A percentile compares a stretch with the other conserved stretches of the same genome.
Conservation (phyloP, 352 stramenopile genomes). For the Phytophthora citricola region DNA sequence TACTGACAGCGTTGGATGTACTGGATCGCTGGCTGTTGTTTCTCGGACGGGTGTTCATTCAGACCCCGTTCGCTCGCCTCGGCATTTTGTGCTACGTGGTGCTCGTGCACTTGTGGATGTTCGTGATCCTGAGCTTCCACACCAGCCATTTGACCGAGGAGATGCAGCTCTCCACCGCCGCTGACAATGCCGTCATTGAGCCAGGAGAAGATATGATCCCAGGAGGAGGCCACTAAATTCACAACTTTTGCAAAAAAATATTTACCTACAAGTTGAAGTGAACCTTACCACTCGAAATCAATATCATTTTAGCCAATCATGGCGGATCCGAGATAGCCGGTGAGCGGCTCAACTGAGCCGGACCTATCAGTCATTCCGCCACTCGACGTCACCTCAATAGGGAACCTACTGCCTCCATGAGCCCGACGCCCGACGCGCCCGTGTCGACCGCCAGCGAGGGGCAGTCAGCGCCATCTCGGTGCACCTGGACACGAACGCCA, state of each 20-base stretch:
- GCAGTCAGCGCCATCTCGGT: slow-evolving; percentile 18
- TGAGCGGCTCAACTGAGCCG: no score
- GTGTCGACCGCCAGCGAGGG: slow-evolving; percentile 28
- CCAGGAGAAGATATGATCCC: slow-evolving; percentile 39
- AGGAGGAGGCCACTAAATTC: slow-evolving; percentile 30
- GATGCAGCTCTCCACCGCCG: slow-evolving; percentile 49
- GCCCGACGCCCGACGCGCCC: slow-evolving; percentile 22
- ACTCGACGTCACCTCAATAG: neutral
- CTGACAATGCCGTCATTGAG: slow-evolving; percentile 25
- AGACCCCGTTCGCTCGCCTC: slow-evolving; percentile 76
- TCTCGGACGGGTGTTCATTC: slow-evolving; percentile 79
- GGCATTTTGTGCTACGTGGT: slow-evolving; percentile 78
- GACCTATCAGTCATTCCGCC: slow-evolving; percentile 5
- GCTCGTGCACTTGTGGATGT: slow-evolving; percentile 88
- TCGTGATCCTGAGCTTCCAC: slow-evolving; percentile 88
- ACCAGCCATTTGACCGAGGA: slow-evolving; percentile 87
- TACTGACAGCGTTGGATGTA: slow-evolving; percentile 69
- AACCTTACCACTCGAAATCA: no score
- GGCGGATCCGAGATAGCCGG: no score
- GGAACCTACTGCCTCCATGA: slow-evolving; percentile 12
- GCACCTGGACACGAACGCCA: slow-evolving; percentile 29
- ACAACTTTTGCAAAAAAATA: neutral
- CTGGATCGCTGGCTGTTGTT: slow-evolving; percentile 82
- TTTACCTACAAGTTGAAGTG: neutral
- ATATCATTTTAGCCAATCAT: no score